phyloP scores from a whole-genome alignment of 2,329 filamentous ascomycete genomes.

The Plenodomus tracheiphilus region DNA sequence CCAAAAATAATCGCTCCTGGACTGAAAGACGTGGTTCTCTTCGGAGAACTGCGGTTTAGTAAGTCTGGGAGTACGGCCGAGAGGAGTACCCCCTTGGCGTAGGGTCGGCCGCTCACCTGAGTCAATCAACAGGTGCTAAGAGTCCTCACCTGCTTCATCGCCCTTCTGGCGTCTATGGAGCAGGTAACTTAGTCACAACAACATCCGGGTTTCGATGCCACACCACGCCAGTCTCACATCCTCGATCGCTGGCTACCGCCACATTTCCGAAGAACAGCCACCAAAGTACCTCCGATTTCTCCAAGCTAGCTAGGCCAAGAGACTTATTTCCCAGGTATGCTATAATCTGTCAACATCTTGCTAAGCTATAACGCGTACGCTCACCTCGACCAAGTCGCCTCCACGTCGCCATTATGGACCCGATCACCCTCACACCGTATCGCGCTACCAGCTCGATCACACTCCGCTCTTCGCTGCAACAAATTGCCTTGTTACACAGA shows the following conservation, averaged over 20 bases:
- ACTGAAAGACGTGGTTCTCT: not conserved
- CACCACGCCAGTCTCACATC: not conserved
- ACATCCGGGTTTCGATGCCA: not conserved
- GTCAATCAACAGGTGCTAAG: conserved; percentile 6
- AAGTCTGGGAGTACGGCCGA: conserved; percentile 5
- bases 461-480: too few relatives aligned
- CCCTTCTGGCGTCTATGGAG: not conserved
- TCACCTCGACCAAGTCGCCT: too few relatives aligned
- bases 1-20: not conserved
- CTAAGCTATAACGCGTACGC: too few relatives aligned
- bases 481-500: too few relatives aligned
- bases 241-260: not conserved
- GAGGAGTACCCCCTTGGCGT: conserved; percentile 11
- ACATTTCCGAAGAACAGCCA: too few relatives aligned
- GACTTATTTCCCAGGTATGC: too few relatives aligned
- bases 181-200: not conserved
- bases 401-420: too few relatives aligned
- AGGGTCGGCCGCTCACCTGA: conserved; percentile 7
- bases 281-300: too few relatives aligned
- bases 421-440: too few relatives aligned
- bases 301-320: too few relatives aligned
- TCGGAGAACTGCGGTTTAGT: not conserved
- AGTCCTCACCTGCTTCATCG: conserved; percentile 4
- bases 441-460: too few relatives aligned
- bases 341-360: too few relatives aligned